A percentile compares a stretch with the other conserved stretches of the same genome.
Conservation (phyloP, 2,329 filamentous ascomycete species). For the Capronia coronata region DNA sequence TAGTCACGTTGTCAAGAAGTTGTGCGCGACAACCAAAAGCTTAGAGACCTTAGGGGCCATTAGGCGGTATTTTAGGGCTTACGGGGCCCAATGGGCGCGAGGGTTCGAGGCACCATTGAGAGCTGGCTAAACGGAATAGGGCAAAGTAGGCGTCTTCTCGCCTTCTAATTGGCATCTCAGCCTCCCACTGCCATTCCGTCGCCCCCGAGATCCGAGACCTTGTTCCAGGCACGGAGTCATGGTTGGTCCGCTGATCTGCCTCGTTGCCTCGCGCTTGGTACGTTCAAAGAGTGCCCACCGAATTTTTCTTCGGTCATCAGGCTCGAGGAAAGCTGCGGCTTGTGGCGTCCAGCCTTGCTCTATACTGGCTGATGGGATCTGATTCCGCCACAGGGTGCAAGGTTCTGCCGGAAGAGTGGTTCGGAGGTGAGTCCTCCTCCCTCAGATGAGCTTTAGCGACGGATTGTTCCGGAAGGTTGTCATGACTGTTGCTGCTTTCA, state of each 20-base stretch:
- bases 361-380: too few relatives aligned
- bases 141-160: neutral
- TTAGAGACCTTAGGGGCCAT: neutral
- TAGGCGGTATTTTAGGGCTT: neutral
- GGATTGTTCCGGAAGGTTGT: neutral
- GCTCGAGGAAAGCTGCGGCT: too few relatives aligned
- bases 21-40: neutral
- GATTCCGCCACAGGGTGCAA: too few relatives aligned
- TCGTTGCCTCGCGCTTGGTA: neutral
- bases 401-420: too few relatives aligned
- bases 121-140: neutral
- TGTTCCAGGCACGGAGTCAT: constrained; percentile 10
- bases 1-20: neutral
- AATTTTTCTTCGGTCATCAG: too few relatives aligned
- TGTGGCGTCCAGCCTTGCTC: too few relatives aligned
- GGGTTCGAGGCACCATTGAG: neutral
- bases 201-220: constrained; percentile 4
- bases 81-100: neutral
- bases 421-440: too few relatives aligned
- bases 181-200: neutral
- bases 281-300: too few relatives aligned
- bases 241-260: constrained; percentile 1
- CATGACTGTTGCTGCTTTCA: neutral
- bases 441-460: neutral
- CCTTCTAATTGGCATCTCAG: neutral